Evolutionary conservation across 768 basidiomycete species (phyloP).

Genomic region (Trametes punicea): DNA sequence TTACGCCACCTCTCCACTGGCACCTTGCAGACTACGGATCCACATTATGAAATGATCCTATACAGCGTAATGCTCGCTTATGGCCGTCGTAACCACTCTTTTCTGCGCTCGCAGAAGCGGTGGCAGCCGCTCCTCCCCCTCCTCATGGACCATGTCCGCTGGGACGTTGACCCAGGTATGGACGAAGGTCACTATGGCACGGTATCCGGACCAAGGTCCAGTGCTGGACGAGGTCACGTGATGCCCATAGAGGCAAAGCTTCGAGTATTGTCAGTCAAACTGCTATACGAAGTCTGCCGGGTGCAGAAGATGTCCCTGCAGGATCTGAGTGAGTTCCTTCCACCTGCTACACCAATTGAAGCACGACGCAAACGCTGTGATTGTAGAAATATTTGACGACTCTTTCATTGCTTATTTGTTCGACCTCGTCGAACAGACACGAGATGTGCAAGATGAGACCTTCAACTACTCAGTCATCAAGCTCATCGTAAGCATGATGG

Average conservation of each 20-base stretch:
- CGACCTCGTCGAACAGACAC: slow-evolving; percentile 90
- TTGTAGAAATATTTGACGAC: slow-evolving; percentile 73
- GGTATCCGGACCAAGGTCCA: slow-evolving; percentile 36
- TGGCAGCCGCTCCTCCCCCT: slow-evolving; percentile 82
- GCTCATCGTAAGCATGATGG: slow-evolving; percentile 63
- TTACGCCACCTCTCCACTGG: neutral
- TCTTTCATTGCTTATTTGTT: slow-evolving; percentile 86
- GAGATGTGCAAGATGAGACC: slow-evolving; percentile 82
- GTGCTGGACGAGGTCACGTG: slow-evolving; percentile 34
- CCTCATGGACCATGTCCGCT: slow-evolving; percentile 79
- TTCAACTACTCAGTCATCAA: slow-evolving; percentile 97
- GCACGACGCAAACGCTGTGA: neutral
- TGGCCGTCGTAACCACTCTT: slow-evolving; percentile 63
- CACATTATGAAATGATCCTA: slow-evolving; percentile 76
- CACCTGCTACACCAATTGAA: too few relatives aligned
- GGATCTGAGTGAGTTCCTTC: slow-evolving; percentile 66
- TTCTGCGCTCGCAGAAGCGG: slow-evolving; percentile 76
- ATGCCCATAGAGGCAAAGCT: slow-evolving; percentile 86
- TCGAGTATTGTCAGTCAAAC: slow-evolving; percentile 60
- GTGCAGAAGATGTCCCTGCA: slow-evolving; percentile 77
- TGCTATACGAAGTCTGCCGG: slow-evolving; percentile 91
- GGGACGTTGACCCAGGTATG: slow-evolving; percentile 76
- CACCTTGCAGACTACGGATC: slow-evolving; percentile 67
- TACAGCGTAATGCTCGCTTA: slow-evolving; percentile 75
- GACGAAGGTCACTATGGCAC: slow-evolving; percentile 55